Evolutionary conservation across 2,329 filamentous ascomycete genomes (phyloP), one percentile per base, ranked within the genome.

Genomic region (Diaporthe australafricana): DNA sequence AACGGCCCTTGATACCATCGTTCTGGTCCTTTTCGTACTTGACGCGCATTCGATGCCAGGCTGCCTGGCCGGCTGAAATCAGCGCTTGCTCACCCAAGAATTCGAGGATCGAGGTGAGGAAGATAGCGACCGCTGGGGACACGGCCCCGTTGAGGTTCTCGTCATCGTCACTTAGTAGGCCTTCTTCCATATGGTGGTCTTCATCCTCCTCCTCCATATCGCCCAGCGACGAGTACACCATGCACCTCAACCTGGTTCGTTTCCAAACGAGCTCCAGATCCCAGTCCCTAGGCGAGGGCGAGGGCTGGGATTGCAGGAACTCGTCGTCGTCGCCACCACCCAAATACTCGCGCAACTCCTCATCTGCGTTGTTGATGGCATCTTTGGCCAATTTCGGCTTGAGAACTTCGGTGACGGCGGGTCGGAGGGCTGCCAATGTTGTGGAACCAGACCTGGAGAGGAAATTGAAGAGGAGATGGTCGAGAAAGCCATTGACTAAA

Each of bases 201-300:
- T 98, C 96, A 75, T 99, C 96, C 76, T 98, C 95, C 83, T 99
- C 96, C 81, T 99, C 97, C 88, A 99, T 91, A 79, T 99, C 96
- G 55, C 96, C 96, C 8, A 99, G 86, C 11, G 96, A 95, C 11
- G 95, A 98, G 81, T 98, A 98, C 27, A 99, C 96, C 96, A 99
- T 99, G 81, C 96, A 98, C 73, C 96, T 91, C 77, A 99, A 84
- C 69, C 96, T 91, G 0, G 95, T 96, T 76, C 96, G 90, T 84
- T 97, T 98, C 95, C 96, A 99, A 22, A 95, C 92, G 70, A 95
- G 87, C 79, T 98, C 94, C n/a, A 97, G 85, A 80, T 98, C 95
- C 90, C 96, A 98, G 76, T 92, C 90, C 2, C 87, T 86, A 14
- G 84, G 82, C 2, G 86, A 82, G 40, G 85, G 83, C 55, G 83